Evolutionary conservation across 352 stramenopile genomes (phyloP).

Genomic region (Globisporangium acanthophoron): DNA sequence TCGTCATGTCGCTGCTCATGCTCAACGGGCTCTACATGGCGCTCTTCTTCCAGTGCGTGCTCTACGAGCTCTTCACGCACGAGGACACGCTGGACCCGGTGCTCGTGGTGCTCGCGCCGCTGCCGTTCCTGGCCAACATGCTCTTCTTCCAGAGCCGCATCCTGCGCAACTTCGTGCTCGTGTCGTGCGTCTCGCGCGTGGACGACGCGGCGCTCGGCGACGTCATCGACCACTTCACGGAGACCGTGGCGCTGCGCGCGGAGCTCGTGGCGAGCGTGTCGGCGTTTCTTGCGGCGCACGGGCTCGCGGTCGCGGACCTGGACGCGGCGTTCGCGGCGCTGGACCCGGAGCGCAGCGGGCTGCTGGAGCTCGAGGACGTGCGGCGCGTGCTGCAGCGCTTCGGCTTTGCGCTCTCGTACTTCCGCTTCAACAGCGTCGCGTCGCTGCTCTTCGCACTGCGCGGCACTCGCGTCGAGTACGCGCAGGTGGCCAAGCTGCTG

Average conservation of each 20-base stretch:
- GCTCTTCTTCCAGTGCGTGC: conserved; percentile 53
- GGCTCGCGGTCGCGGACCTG: conserved; percentile 29
- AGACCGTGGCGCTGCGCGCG: conserved; percentile 46
- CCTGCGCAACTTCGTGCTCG: conserved; percentile 54
- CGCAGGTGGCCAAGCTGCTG: conserved; percentile 37
- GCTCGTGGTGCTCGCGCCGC: conserved; percentile 16
- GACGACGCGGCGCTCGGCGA: conserved; percentile 46
- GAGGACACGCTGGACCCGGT: conserved; percentile 16
- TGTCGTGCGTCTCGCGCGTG: conserved; percentile 48
- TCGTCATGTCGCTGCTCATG: conserved; percentile 54
- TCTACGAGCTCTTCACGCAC: conserved; percentile 40
- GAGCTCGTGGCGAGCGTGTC: conserved; percentile 38
- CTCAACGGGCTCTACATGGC: conserved; percentile 68
- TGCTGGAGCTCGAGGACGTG: conserved; percentile 40
- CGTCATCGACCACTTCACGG: conserved; percentile 55
- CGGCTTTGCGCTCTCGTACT: conserved; percentile 43
- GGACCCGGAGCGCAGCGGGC: conserved; percentile 20
- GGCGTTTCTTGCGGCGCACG: conserved; percentile 16
- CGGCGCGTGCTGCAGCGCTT: conserved; percentile 29
- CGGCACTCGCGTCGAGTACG: conserved; percentile 36
- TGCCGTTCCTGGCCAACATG: conserved; percentile 56
- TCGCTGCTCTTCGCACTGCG: conserved; percentile 44
- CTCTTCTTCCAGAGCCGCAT: conserved; percentile 55
- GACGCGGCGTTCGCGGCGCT: conserved; percentile 17
- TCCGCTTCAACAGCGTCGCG: conserved; percentile 57